These are phyloP conservation scores for Backusella tuberculispora DNA, from an alignment of 192 early-diverging fungal species.

Conservation along the genomic window DNA sequence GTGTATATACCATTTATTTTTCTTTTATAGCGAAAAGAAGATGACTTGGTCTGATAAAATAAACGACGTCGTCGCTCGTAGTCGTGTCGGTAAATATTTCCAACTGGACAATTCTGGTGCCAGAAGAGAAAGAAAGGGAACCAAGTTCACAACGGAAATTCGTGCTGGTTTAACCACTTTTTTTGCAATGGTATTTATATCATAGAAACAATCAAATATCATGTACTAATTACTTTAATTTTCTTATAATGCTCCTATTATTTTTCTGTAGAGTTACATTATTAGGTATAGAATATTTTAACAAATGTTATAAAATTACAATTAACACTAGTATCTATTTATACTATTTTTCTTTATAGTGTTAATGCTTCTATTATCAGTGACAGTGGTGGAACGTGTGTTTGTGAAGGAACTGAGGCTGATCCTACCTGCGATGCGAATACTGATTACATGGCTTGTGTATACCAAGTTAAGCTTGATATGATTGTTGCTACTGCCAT, in stretches of 20 bases:
- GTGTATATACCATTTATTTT: not conserved
- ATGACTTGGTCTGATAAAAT: conserved; percentile 56
- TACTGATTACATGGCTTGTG: conserved; percentile 63
- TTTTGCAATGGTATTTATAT: conserved; percentile 39
- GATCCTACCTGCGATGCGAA: conserved; percentile 64
- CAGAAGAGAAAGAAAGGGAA: conserved; percentile 58
- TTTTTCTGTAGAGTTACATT: conserved; percentile 48
- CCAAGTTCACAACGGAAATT: conserved; percentile 68
- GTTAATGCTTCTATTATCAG: conserved; percentile 75
- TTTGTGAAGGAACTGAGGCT: conserved; percentile 56
- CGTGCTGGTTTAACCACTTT: conserved; percentile 64
- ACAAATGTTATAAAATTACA: no score
- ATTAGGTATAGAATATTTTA: not conserved
- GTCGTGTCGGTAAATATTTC: conserved; percentile 64
- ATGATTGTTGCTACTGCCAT: conserved; percentile 76
- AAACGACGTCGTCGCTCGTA: conserved; percentile 60
- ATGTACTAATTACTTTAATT: not conserved
- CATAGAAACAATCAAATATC: not conserved
- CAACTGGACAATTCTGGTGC: conserved; percentile 64
- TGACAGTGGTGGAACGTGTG: conserved; percentile 79
- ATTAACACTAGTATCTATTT: not conserved
- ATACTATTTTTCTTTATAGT: not conserved
- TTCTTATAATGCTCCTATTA: conserved; percentile 57
- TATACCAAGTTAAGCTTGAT: conserved; percentile 66
- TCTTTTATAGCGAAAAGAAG: not conserved